Evolutionary conservation across 305 asterid genomes (phyloP).

Genomic region (Fraxinus floribunda): DNA sequence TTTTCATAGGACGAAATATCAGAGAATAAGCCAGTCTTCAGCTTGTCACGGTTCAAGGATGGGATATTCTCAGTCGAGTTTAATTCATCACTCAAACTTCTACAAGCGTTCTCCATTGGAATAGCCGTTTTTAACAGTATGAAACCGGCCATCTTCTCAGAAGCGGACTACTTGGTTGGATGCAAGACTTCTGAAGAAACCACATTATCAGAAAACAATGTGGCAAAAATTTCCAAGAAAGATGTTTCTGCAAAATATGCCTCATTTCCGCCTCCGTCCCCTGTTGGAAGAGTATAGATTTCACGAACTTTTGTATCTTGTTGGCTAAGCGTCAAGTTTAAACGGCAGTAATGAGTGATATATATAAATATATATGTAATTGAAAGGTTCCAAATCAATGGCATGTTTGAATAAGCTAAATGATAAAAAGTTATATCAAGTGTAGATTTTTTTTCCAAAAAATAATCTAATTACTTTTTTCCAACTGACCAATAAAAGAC

Average conservation of each 20-base stretch:
- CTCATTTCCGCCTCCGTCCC: conserved; percentile 46
- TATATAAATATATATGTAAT: background rate
- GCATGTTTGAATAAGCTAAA: background rate
- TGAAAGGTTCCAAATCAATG: background rate
- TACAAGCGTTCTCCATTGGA: conserved; percentile 71
- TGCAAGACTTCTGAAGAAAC: conserved; percentile 30
- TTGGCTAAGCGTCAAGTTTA: background rate
- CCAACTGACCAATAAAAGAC: background rate
- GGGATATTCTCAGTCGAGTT: conserved; percentile 68
- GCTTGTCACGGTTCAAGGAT: conserved; percentile 54
- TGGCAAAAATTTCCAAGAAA: conserved; percentile 23
- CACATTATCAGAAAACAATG: conserved; percentile 19
- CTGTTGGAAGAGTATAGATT: conserved; percentile 45
- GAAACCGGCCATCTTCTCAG: conserved; percentile 29
- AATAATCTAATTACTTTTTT: background rate
- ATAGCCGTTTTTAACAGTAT: conserved; percentile 47
- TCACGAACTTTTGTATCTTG: background rate
- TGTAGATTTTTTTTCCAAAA: background rate
- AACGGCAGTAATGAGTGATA: background rate
- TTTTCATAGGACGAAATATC: conserved; percentile 43
- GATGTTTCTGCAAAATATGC: conserved; percentile 41
- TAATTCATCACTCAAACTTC: conserved; percentile 49
- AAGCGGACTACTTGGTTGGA: conserved; percentile 13
- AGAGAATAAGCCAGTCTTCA: conserved; percentile 41
- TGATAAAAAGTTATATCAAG: background rate